Conservation (phyloP, 2,329 filamentous ascomycete genomes). For the Fusarium lyarnte region DNA sequence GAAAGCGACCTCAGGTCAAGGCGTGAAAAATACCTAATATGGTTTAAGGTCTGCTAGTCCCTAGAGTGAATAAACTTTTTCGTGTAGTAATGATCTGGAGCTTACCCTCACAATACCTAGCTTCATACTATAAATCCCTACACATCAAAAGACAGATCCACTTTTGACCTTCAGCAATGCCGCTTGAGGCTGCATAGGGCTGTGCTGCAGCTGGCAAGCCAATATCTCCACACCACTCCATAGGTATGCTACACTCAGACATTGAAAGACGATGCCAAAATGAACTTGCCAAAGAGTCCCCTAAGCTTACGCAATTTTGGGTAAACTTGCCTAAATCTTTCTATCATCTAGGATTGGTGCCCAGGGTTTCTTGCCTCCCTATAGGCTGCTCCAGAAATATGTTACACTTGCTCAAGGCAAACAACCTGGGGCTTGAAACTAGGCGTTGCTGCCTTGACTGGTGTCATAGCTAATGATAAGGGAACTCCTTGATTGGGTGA, state of each 20-base stretch:
- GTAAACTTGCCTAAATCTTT: background rate
- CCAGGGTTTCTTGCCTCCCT: background rate
- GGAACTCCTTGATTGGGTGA: conserved; percentile 1
- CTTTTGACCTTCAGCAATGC: background rate
- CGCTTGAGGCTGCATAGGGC: conserved; percentile 1
- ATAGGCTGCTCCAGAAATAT: background rate
- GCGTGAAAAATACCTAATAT: background rate
- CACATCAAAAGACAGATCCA: background rate
- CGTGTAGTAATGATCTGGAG: background rate
- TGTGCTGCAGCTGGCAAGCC: conserved; percentile 9
- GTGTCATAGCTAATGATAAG: background rate
- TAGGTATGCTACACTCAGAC: background rate
- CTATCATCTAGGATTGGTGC: background rate
- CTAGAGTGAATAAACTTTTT: background rate
- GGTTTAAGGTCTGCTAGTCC: background rate
- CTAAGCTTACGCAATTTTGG: background rate
- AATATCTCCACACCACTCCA: background rate
- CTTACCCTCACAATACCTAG: background rate
- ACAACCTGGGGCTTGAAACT: background rate
- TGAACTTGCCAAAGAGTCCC: background rate
- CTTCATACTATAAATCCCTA: background rate
- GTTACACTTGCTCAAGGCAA: background rate
- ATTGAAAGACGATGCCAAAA: background rate
- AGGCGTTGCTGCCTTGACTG: conserved; percentile 29
- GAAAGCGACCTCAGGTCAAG: background rate